Conservation (phyloP, 148 eudicot species). For the Diospyros kaki region DNA sequence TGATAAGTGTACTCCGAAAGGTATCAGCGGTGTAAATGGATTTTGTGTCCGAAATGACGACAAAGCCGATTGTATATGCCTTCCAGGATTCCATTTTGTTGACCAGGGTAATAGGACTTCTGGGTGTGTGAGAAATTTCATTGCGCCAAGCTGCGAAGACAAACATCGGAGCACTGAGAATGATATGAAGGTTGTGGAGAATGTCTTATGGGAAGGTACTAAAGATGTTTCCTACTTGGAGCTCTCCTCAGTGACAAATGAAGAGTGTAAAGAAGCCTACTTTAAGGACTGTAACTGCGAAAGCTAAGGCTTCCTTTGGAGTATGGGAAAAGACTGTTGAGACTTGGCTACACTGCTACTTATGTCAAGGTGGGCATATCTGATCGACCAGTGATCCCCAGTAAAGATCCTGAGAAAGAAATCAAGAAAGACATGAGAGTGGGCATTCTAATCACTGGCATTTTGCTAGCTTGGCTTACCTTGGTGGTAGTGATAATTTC, state of each 20-base stretch:
- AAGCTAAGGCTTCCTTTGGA: conserved; percentile 15
- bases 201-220: conserved; percentile 10
- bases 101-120: conserved; percentile 8
- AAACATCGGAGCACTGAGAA: background rate
- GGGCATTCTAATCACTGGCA: background rate
- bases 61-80: conserved; percentile 18
- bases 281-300: conserved; percentile 19
- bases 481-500: background rate
- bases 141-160: conserved; percentile 11
- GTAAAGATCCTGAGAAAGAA: background rate
- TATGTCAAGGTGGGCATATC: conserved; percentile 7
- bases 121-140: conserved; percentile 27
- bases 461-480: background rate
- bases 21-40: conserved; percentile 30
- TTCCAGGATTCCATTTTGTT: conserved; percentile 28
- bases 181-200: conserved; percentile 4
- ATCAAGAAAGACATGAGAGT: background rate
- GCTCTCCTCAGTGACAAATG: background rate
- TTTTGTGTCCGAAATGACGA: conserved; percentile 20
- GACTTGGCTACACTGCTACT: background rate
- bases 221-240: background rate
- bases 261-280: conserved; percentile 4
- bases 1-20: conserved; percentile 23
- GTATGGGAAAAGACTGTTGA: conserved; percentile 4
- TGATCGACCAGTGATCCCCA: background rate